Percentiles rank a stretch among this genome's conserved stretches.
These are phyloP conservation scores for Pleurotus eryngii DNA, from an alignment of 768 basidiomycete species.

Conservation along the genomic window DNA sequence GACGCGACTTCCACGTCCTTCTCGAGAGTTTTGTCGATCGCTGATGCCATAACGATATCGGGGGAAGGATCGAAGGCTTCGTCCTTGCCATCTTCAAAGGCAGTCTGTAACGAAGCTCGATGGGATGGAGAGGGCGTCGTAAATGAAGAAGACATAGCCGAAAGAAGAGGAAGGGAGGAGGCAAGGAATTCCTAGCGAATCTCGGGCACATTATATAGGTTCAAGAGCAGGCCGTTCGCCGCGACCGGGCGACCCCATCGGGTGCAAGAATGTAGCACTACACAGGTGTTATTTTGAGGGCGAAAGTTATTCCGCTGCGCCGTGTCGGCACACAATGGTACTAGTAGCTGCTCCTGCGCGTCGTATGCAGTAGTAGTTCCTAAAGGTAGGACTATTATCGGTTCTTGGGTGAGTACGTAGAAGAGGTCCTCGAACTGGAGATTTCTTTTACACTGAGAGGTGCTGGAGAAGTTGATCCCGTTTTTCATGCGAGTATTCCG, in stretches of 20 bases:
- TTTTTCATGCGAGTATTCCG: too few relatives aligned
- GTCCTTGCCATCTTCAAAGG: neutral
- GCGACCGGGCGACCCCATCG: slow-evolving; percentile 5
- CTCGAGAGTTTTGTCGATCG: slow-evolving; percentile 4
- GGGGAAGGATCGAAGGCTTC: neutral
- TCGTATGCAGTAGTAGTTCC: too few relatives aligned
- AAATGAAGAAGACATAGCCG: neutral
- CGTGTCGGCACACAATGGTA: too few relatives aligned
- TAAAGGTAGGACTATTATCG: too few relatives aligned
- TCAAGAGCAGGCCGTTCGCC: neutral
- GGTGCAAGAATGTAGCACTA: neutral
- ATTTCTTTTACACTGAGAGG: too few relatives aligned
- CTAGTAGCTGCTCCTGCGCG: too few relatives aligned
- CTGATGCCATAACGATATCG: neutral
- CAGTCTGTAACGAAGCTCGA: neutral
- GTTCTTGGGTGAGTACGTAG: too few relatives aligned
- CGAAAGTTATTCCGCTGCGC: too few relatives aligned
- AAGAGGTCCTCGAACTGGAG: too few relatives aligned
- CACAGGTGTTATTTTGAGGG: too few relatives aligned
- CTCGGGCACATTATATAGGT: neutral
- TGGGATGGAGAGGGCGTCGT: neutral
- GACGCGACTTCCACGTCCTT: slow-evolving; percentile 12
- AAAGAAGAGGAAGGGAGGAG: neutral
- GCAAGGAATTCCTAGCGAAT: neutral
- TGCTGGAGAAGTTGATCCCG: too few relatives aligned